Evolutionary conservation across 495 filamentous ascomycete genomes (phyloP), one percentile per base, ranked within the genome.

Genomic region (Xylaria nigripes): DNA sequence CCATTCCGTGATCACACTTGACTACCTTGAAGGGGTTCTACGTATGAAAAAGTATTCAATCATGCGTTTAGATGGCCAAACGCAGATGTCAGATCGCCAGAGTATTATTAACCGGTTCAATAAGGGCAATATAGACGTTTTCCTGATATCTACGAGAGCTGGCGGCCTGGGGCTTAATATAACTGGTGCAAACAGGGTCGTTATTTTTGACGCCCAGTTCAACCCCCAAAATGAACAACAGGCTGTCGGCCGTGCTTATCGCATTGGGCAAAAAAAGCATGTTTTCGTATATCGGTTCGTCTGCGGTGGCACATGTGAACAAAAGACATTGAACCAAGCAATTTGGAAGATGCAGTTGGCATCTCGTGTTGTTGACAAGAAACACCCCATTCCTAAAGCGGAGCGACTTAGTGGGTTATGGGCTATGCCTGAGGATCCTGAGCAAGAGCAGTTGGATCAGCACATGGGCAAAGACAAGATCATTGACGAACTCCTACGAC

Each of bases 241-340:
- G 65, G 92, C 92, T 6, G 80, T 97, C 50, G 91, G 89, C 8
- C 79, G 92, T 58, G 86, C 86, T 0, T 95, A 94, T 64, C 87
- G 92, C 2, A 75, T 97, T 19, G 91, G 92, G 0, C 92, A 97
- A 61, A 69, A 66, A 16, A 96, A 95, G 58, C 75, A 77, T 1
- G 90, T 95, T 1, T 95, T 76, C 67, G 89, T 96, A 2, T 97
- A 97, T 64, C 86, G 86, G n/a, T 81, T 97, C 48, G 69, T 86
- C 21, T 72, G 81, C 13, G 88, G 82, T 4, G 91, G 90, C 2
- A 95, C 90, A 0, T 89, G 83, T 62, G 89, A 96, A 62, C 79
- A 84, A 23, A 72, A 73, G 0, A 69, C 91, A 18, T 79, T 86
- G 51, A 87, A 89, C 62, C 80, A 79, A 41, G 75, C 83, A 1